Evolutionary conservation across 2,329 filamentous ascomycete genomes (phyloP).

Genomic region (Arthrobotrys entomopaga): DNA sequence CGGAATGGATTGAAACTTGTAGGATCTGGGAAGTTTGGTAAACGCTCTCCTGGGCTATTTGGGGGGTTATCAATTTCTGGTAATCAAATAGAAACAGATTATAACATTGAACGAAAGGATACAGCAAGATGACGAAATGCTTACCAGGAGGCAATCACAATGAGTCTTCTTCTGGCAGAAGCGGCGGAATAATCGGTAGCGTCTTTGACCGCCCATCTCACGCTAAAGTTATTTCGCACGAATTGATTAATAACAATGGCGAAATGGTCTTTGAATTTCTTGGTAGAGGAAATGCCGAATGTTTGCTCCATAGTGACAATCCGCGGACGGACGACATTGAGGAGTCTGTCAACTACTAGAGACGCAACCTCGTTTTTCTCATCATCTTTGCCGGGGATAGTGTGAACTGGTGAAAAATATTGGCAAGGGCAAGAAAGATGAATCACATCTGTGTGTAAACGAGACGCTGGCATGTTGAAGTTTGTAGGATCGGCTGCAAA

Average conservation of each 20-base stretch:
- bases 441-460: slow-evolving; percentile 71
- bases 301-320: slow-evolving; percentile 84
- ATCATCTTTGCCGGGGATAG: slow-evolving; percentile 69
- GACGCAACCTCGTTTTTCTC: slow-evolving; percentile 73
- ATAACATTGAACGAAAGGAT: no score
- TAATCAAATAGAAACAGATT: no score
- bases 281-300: slow-evolving; percentile 70
- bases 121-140: no score
- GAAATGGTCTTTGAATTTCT: slow-evolving; percentile 65
- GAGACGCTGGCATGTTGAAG: slow-evolving; percentile 56
- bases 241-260: slow-evolving; percentile 72
- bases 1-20: slow-evolving; percentile 67
- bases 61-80: no score
- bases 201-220: slow-evolving; percentile 73
- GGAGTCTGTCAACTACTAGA: slow-evolving; percentile 66
- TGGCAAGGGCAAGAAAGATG: slow-evolving; percentile 84
- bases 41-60: slow-evolving; percentile 73
- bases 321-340: slow-evolving; percentile 71
- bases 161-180: slow-evolving; percentile 65
- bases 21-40: slow-evolving; percentile 73
- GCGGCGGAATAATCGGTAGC: slow-evolving; percentile 66
- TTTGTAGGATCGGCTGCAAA: slow-evolving; percentile 67
- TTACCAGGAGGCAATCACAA: slow-evolving; percentile 68
- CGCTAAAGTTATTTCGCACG: slow-evolving; percentile 73
- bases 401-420: slow-evolving; percentile 78